Conservation (phyloP, 2,329 filamentous ascomycete species). For the Fusarium fujikuroi region DNA sequence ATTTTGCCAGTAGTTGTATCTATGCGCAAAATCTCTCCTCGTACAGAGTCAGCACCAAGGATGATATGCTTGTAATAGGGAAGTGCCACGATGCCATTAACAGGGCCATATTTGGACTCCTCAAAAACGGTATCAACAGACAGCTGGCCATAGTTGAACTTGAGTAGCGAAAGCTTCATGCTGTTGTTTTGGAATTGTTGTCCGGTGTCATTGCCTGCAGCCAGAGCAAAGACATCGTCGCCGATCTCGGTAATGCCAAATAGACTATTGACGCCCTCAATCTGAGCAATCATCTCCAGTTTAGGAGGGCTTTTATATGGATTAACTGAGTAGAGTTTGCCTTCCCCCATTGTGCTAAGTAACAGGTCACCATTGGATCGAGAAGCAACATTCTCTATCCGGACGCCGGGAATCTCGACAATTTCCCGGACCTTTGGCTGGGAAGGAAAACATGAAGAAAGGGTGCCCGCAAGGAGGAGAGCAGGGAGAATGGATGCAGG, state of each 20-base stretch:
- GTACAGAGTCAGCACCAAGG: slow-evolving; percentile 6
- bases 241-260: neutral
- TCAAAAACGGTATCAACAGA: neutral
- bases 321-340: neutral
- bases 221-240: neutral
- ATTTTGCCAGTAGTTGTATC: neutral
- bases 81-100: slow-evolving; percentile 5
- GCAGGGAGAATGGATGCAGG: neutral
- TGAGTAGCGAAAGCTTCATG: slow-evolving; percentile 1
- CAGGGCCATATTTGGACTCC: neutral
- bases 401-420: neutral
- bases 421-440: neutral
- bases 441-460: neutral
- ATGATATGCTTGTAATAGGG: neutral
- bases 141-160: neutral
- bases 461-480: neutral
- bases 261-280: neutral
- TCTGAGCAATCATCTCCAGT: neutral
- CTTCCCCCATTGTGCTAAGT: neutral
- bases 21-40: slow-evolving; percentile 1
- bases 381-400: slow-evolving; percentile 5
- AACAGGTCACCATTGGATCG: slow-evolving; percentile 13
- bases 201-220: neutral
- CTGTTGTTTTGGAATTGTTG: neutral
- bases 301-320: fast-evolving